Base-by-base conservation (phyloP, 2,329 filamentous ascomycete species). In the Diaporthe citrichinensis region DNA sequence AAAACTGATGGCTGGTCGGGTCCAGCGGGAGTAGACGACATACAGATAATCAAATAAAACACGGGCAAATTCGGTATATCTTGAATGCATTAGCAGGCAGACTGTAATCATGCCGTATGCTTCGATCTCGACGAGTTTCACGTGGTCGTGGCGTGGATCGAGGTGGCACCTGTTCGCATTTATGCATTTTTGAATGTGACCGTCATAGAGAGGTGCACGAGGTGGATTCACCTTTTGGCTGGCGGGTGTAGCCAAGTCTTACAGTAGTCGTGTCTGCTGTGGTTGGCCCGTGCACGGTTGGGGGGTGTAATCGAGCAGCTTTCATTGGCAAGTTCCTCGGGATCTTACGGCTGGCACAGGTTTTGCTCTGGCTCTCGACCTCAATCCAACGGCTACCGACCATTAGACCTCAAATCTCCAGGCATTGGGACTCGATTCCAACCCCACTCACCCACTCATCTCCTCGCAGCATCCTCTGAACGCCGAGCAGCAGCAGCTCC, bases 401-500 rank as follows among this genome's bases (percentile, higher is more conserved):
- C 61, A 44, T 62, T 75, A 74, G 73, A 77, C 78, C 78, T 80
- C 71, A 77, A 78, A 78, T 78, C 76, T 77, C 80, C 74, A 79
- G 81, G 81, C 82, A 81, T 82, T 82, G 82, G 81, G 82, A 81
- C 80, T 80, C 82, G 81, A 83, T 84, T 84, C 83, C 76, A 75
- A 82, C 83, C 80, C 65, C 65, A 69, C 65, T 55, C 65, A 69
- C 65, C 81, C 80, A 82, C 81, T 79, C 79, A 78, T 78, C 81
- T 77, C 79, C 79, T 79, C 79, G 79, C 81, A 79, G 79, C 79
- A 78, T 79, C 78, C 79, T 81, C 81, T 81, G 81, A 74, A 79
- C 82, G 81, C 83, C 81, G 81, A 84, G 84, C 81, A 85, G 84
- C 81, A 85, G 83, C 82, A 84, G 83, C 81, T 65, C 9, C 61